A percentile compares a stretch with the other conserved stretches of the same genome.
Conservation (phyloP, 805 yeast species). For the Pichia heedii region DNA sequence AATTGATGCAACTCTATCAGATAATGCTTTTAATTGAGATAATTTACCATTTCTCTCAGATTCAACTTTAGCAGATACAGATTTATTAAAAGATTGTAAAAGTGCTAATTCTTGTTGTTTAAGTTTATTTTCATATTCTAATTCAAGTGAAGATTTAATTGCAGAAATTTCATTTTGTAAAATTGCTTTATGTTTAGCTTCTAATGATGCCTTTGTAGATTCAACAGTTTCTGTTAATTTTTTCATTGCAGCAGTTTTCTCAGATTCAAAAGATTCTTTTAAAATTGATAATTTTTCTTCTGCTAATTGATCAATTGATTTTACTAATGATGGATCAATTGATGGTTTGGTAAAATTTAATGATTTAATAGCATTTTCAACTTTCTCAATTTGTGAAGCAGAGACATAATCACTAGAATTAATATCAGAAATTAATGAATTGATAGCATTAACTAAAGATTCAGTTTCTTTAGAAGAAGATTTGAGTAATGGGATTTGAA, state of each 20-base stretch:
- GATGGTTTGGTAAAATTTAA: too few relatives aligned
- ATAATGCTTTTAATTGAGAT: conserved; percentile 54
- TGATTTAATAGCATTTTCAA: neutral
- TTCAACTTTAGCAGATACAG: conserved; percentile 53
- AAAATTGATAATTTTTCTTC: neutral
- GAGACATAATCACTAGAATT: neutral
- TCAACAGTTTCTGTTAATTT: conserved; percentile 52
- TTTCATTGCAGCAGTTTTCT: conserved; percentile 33
- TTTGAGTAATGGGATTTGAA: neutral
- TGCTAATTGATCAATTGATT: neutral
- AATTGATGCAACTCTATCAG: conserved; percentile 44
- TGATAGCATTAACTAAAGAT: neutral
- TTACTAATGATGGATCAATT: too few relatives aligned
- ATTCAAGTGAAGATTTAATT: conserved; percentile 51
- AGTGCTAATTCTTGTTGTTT: conserved; percentile 59
- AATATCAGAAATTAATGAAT: neutral
- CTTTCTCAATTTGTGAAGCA: neutral
- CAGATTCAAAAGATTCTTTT: neutral
- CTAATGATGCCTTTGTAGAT: conserved; percentile 51
- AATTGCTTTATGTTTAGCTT: conserved; percentile 47
- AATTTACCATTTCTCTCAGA: conserved; percentile 73
- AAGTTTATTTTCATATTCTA: conserved; percentile 68
- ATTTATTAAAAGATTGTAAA: conserved; percentile 54
- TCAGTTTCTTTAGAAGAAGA: neutral
- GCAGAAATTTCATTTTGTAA: conserved; percentile 59